A percentile compares a stretch with the other conserved stretches of the same genome.
These are phyloP conservation scores for Rehmannia glutinosa DNA, from an alignment of 257 asterid species.

Conservation along the genomic window DNA sequence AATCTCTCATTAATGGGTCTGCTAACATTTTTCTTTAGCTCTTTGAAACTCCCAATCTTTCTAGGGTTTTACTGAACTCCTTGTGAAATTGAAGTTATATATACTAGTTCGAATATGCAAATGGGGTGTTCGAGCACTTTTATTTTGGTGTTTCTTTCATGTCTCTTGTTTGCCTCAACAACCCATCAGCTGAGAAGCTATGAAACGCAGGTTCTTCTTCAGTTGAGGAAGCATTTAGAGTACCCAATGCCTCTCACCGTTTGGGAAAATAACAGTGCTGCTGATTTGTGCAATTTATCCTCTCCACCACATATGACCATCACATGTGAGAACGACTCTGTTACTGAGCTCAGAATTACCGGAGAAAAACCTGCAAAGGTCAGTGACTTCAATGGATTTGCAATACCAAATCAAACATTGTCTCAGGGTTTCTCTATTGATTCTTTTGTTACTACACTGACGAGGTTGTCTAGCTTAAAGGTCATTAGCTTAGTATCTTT, in stretches of 20 bases:
- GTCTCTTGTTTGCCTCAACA: constrained; percentile 38
- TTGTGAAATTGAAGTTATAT: too few relatives aligned
- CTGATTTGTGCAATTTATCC: constrained; percentile 54
- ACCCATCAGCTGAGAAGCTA: constrained; percentile 59
- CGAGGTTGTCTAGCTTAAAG: constrained; percentile 69
- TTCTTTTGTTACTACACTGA: constrained; percentile 81
- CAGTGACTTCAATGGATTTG: constrained; percentile 53
- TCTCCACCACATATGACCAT: constrained; percentile 64
- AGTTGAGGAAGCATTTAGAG: constrained; percentile 83
- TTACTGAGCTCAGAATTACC: constrained; percentile 74
- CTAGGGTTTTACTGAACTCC: constrained; percentile 28
- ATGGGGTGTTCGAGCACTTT: too few relatives aligned
- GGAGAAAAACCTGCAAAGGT: constrained; percentile 62
- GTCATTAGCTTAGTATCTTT: constrained; percentile 73
- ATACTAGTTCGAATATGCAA: too few relatives aligned
- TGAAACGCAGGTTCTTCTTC: constrained; percentile 75
- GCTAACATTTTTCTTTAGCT: not conserved
- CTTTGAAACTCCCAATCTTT: constrained; percentile 6
- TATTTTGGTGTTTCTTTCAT: constrained; percentile 36
- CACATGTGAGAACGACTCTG: constrained; percentile 60
- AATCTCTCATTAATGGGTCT: not conserved
- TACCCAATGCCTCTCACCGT: constrained; percentile 47
- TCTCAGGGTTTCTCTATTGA: constrained; percentile 71
- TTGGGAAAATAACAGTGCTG: constrained; percentile 55
- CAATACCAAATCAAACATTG: constrained; percentile 58